Percentiles rank a stretch among this genome's conserved stretches.
Evolutionary conservation across 2,329 filamentous ascomycete species (phyloP).

Genomic region (Dactylellina leptospora): DNA sequence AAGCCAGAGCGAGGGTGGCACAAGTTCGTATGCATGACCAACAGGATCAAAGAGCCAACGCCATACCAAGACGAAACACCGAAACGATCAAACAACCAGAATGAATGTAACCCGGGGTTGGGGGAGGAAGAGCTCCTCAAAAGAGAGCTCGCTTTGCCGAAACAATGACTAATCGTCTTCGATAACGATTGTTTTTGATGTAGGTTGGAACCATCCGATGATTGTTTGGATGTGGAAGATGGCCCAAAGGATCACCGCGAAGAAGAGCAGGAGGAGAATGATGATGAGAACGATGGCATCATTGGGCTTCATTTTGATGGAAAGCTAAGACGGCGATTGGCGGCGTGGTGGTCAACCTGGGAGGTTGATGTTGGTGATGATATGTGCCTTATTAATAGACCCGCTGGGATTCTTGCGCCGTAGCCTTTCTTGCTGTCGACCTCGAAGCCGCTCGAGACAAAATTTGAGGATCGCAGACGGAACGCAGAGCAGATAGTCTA

Average conservation of each 20-base stretch:
- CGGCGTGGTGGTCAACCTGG: too few species aligned
- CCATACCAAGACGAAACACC: not conserved
- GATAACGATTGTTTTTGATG: conserved; percentile 34
- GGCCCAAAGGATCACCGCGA: conserved; percentile 46
- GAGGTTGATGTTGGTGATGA: too few species aligned
- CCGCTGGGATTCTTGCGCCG: too few species aligned
- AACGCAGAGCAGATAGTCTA: too few species aligned
- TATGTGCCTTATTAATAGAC: too few species aligned
- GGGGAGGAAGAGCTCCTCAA: not conserved
- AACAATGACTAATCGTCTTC: conserved; percentile 32
- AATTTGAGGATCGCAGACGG: too few species aligned
- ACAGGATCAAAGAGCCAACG: not conserved
- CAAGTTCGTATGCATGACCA: too few species aligned
- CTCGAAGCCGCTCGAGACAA: too few species aligned
- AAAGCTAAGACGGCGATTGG: too few species aligned
- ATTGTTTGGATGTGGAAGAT: conserved; percentile 50
- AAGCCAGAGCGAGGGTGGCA: too few species aligned
- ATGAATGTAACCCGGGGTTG: not conserved
- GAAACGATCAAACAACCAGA: not conserved
- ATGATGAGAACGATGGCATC: conserved; percentile 54
- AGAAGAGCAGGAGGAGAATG: conserved; percentile 51
- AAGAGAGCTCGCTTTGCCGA: not conserved
- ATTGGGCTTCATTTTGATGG: conserved; percentile 53
- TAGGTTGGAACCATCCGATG: conserved; percentile 45
- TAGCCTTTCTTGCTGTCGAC: too few species aligned